These are phyloP conservation scores for Chernovozyma sophiae-reginae DNA, from an alignment of 1,139 yeast genomes.

Conservation along the genomic window DNA sequence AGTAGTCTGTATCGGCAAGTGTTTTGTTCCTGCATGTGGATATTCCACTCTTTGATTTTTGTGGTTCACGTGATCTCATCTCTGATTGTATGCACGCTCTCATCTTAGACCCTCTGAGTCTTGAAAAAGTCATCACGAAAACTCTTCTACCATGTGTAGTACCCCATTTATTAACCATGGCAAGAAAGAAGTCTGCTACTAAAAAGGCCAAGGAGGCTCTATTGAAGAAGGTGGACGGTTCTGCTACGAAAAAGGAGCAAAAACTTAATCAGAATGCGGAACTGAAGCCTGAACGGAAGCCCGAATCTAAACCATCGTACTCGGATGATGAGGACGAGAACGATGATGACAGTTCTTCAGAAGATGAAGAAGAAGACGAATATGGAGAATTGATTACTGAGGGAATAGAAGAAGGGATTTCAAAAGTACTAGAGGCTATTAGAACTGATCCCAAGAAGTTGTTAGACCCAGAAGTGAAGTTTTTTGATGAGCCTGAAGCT, in stretches of 20 bases:
- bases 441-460: constrained; percentile 60
- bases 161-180: constrained; percentile 57
- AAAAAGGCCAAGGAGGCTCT: constrained; percentile 66
- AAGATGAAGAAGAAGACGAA: constrained; percentile 78
- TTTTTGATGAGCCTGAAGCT: constrained; percentile 60
- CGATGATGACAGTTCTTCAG: constrained; percentile 11
- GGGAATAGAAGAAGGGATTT: constrained; percentile 78
- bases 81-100: no score
- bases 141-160: no score
- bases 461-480: constrained; percentile 62
- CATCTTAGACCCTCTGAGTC: no score
- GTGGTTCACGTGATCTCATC: no score
- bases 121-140: no score
- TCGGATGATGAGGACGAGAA: constrained; percentile 20
- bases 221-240: no score
- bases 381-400: constrained; percentile 84
- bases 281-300: constrained; percentile 12
- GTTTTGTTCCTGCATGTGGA: no score
- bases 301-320: constrained; percentile 12
- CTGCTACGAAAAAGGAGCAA: no score
- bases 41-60: no score
- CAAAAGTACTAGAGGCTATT: constrained; percentile 66
- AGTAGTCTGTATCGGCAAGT: no score
- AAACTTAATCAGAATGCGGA: constrained; percentile 13
- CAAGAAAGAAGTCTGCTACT: constrained; percentile 88